Evolutionary conservation across 331 rosid genomes (phyloP).

Genomic region (Stylosanthes scabra): DNA sequence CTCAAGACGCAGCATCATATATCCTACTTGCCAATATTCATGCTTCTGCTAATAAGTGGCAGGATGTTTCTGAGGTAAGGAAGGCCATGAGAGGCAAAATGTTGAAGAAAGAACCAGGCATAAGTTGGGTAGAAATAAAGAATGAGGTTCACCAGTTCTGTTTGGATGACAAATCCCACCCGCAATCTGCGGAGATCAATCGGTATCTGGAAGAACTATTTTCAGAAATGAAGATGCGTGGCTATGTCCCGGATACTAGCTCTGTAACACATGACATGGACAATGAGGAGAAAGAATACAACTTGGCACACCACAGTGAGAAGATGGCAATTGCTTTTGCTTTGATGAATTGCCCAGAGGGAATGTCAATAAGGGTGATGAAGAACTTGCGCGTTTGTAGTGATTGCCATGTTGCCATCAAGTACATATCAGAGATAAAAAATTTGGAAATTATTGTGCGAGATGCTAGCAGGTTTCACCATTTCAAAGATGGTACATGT

Average conservation of each 20-base stretch:
- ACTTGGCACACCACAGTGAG: constrained; percentile 81
- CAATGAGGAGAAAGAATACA: constrained; percentile 81
- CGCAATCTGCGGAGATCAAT: constrained; percentile 57
- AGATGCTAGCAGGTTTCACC: constrained; percentile 86
- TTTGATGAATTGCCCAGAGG: constrained; percentile 58
- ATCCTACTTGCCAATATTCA: constrained; percentile 77
- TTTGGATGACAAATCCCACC: constrained; percentile 68
- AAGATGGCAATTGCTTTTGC: constrained; percentile 86
- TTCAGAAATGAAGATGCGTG: constrained; percentile 73
- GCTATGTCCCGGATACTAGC: constrained; percentile 77
- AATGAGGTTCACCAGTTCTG: constrained; percentile 70
- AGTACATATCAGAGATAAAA: constrained; percentile 64
- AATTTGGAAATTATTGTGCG: constrained; percentile 62
- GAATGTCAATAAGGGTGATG: constrained; percentile 76
- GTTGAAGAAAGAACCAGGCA: constrained; percentile 78
- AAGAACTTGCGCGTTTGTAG: constrained; percentile 74
- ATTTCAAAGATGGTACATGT: constrained; percentile 72
- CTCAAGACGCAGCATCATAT: constrained; percentile 77
- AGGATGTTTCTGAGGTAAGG: constrained; percentile 73
- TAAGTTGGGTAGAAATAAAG: constrained; percentile 86
- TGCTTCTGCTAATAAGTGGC: constrained; percentile 83
- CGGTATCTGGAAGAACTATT: constrained; percentile 70
- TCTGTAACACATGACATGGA: constrained; percentile 86
- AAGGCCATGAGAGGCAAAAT: constrained; percentile 68
- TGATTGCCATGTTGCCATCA: constrained; percentile 84